Conservation (phyloP, 1,284 basidiomycete genomes). For the Ganoderma leucocontextum region DNA sequence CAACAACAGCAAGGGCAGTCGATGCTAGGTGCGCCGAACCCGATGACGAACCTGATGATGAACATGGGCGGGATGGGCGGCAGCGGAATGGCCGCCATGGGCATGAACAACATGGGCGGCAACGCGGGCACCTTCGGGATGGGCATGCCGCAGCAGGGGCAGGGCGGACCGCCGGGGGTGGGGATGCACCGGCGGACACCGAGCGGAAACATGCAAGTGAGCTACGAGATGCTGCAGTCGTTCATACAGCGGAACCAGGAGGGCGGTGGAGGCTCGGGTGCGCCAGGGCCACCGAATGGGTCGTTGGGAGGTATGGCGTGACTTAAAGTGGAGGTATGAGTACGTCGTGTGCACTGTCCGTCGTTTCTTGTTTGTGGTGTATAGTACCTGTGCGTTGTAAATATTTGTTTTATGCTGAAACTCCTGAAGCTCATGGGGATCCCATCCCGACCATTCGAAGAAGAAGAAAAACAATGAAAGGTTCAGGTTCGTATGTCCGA, state of each 20-base stretch:
- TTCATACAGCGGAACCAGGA: slow-evolving; percentile 62
- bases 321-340: not conserved
- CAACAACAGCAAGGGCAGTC: not conserved
- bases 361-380: not conserved
- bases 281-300: slow-evolving; percentile 16
- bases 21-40: slow-evolving; percentile 9
- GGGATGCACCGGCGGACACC: slow-evolving; percentile 37
- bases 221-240: slow-evolving; percentile 66
- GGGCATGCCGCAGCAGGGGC: slow-evolving; percentile 24
- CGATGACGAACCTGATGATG: slow-evolving; percentile 17
- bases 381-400: not conserved
- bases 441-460: not conserved
- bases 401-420: not conserved
- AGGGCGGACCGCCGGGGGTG: not conserved
- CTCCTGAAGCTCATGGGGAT: too few species aligned
- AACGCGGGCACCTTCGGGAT: slow-evolving; percentile 15
- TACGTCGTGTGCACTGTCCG: not conserved
- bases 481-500: too few species aligned
- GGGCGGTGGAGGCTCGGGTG: slow-evolving; percentile 8
- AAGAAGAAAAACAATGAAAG: too few species aligned
- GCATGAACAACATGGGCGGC: slow-evolving; percentile 16
- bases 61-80: not conserved
- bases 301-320: slow-evolving; percentile 27
- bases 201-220: slow-evolving; percentile 42
- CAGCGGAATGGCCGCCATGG: slow-evolving; percentile 5